Evolutionary conservation across 345 rosid species (phyloP).

Genomic region (Populus alba): DNA sequence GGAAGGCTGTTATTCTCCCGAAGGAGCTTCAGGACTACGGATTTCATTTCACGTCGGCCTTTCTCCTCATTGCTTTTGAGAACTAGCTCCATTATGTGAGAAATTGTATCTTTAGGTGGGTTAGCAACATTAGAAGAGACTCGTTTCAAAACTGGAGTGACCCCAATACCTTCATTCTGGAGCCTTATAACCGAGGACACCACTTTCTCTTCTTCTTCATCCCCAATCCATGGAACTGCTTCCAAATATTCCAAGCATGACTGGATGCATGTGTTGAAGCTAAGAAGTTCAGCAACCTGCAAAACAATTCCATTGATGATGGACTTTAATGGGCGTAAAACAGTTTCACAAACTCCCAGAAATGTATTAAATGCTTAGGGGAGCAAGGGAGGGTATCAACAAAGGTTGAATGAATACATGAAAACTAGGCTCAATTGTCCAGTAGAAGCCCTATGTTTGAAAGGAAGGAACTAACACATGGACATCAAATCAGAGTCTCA

Average conservation of each 20-base stretch:
- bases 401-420: not conserved
- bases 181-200: constrained; percentile 66
- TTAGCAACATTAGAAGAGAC: constrained; percentile 55
- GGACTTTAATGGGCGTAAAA: constrained; percentile 1
- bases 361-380: not conserved
- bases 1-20: constrained; percentile 60
- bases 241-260: constrained; percentile 90
- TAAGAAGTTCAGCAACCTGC: constrained; percentile 76
- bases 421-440: not conserved
- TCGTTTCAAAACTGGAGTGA: constrained; percentile 71
- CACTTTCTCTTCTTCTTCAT: constrained; percentile 94
- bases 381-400: not conserved
- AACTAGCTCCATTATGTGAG: constrained; percentile 74
- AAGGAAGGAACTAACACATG: not conserved
- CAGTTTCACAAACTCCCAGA: not conserved
- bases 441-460: not conserved
- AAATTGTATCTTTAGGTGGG: constrained; percentile 75
- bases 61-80: constrained; percentile 86
- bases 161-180: constrained; percentile 65
- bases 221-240: constrained; percentile 99
- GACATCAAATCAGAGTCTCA: not conserved
- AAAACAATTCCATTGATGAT: constrained; percentile 1
- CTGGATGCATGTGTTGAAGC: constrained; percentile 63
- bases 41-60: constrained; percentile 90
- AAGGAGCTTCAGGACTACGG: constrained; percentile 82